These are phyloP conservation scores for Mariannaea sp. DNA, from an alignment of 2,329 filamentous ascomycete genomes.

Conservation along the genomic window DNA sequence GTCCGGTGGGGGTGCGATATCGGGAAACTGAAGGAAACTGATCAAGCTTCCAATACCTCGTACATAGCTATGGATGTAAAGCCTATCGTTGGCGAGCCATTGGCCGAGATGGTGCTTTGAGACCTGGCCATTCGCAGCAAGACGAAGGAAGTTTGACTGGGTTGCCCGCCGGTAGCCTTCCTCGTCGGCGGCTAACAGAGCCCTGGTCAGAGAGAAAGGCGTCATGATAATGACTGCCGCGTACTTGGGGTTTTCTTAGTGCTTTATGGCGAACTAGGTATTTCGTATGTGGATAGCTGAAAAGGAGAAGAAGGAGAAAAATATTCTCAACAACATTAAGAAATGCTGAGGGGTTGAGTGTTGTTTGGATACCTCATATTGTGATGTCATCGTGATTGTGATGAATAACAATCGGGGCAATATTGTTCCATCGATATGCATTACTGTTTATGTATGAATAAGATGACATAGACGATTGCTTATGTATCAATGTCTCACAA, in stretches of 20 bases:
- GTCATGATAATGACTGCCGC: constrained; percentile 5
- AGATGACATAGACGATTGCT: too few relatives aligned
- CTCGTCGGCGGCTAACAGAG: constrained; percentile 58
- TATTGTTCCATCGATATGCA: too few relatives aligned
- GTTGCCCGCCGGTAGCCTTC: constrained; percentile 60
- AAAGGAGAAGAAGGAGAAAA: too few relatives aligned
- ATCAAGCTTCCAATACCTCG: constrained; percentile 69
- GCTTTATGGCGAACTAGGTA: too few relatives aligned
- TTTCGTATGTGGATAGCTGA: constrained; percentile 3
- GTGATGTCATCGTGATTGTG: constrained; percentile 3
- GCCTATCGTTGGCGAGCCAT: constrained; percentile 74
- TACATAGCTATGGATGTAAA: constrained; percentile 74
- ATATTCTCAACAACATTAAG: too few relatives aligned
- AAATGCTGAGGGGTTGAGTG: not conserved
- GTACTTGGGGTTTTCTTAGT: too few relatives aligned
- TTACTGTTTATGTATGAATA: not conserved
- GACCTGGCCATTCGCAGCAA: constrained; percentile 66
- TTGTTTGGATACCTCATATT: not conserved
- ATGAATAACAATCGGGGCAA: constrained; percentile 19
- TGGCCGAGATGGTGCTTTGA: constrained; percentile 59
- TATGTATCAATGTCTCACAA: too few relatives aligned
- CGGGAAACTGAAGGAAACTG: constrained; percentile 62
- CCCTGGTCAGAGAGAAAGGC: constrained; percentile 55
- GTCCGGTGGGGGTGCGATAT: constrained; percentile 19
- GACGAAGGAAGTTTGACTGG: constrained; percentile 67